These are phyloP conservation scores for Xylariaceae sp. DNA, from an alignment of 2,329 filamentous ascomycete genomes.

Conservation along the genomic window DNA sequence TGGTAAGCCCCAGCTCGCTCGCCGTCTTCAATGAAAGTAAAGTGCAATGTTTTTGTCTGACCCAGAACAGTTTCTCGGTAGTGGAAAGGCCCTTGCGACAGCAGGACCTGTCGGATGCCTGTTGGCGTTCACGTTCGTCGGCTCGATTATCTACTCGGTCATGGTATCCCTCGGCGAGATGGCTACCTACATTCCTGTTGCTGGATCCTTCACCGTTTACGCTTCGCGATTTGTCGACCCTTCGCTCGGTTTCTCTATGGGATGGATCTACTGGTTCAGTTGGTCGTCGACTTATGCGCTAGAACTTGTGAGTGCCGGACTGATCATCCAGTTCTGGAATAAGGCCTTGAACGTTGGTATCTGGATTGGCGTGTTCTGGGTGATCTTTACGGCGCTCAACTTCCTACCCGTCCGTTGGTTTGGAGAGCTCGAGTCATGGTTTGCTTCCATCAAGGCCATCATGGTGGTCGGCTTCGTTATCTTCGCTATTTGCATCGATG, in stretches of 20 bases:
- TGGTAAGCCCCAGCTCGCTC: slow-evolving; percentile 31
- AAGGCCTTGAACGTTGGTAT: slow-evolving; percentile 58
- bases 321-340: slow-evolving; percentile 75
- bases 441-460: slow-evolving; percentile 70
- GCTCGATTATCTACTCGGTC: slow-evolving; percentile 67
- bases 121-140: slow-evolving; percentile 65
- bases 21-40: neutral
- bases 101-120: slow-evolving; percentile 62
- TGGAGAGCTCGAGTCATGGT: slow-evolving; percentile 74
- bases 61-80: slow-evolving; percentile 52
- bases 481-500: slow-evolving; percentile 69
- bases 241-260: slow-evolving; percentile 69
- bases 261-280: slow-evolving; percentile 79
- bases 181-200: slow-evolving; percentile 70
- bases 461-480: slow-evolving; percentile 72
- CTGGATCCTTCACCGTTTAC: slow-evolving; percentile 72
- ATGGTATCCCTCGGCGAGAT: slow-evolving; percentile 69
- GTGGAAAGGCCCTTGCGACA: slow-evolving; percentile 55
- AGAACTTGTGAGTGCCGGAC: slow-evolving; percentile 65
- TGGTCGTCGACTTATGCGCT: slow-evolving; percentile 68
- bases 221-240: slow-evolving; percentile 66
- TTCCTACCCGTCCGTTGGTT: slow-evolving; percentile 67
- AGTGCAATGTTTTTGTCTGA: slow-evolving; percentile 2
- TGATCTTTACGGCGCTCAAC: slow-evolving; percentile 63
- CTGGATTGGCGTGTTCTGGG: slow-evolving; percentile 70